Base-by-base conservation (phyloP, 306 rosid genomes). In the Cucurbita ficifolia region DNA sequence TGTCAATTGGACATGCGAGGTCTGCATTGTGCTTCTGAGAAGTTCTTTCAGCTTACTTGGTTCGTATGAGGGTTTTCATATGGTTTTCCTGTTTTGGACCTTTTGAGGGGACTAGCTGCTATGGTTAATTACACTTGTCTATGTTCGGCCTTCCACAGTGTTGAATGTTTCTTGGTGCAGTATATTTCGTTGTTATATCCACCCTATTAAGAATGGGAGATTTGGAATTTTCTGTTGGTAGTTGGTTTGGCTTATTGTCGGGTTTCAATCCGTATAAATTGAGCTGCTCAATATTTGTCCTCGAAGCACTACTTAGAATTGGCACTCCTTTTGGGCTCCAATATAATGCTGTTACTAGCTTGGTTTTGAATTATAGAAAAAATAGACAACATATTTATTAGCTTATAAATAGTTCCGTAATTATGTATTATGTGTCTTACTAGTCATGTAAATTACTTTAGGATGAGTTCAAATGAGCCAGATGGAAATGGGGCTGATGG, bases 391-490 rank as follows among this genome's bases (percentile, higher is more conserved):
- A 10, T 13, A 12, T 2, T 45, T 29, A 29, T 17, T 14, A 5
- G 21, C 56, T 54, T 62, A 73, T 58, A 10, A 39, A 22, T 24
- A 5, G 17, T 22, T 43, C 11, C 24, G 50, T 24, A 50, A 40
- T 45, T 61, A 1, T 8, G 9, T 38, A 35, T 12, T 48, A 8
- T 38, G 12, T 49, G 5, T 29, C 78, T 83, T 79, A 54, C 9
- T 22, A 11, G 9, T 45, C 36, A 6, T 13, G 14, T 14, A 13
- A 21, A 43, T 29, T 70, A 24, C 74, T 75, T 35, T 57, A 62
- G 46, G 59, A 94, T 94, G 99, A 88, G 83, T 82, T 79, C 74
- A 3, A 46, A 21, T 52, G 94, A 81, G 73, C 53, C 79, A 0
- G 82, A 86, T 50, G 96, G 86, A 65, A 79, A 86, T 53, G 81